Evolutionary conservation across 2,329 filamentous ascomycete genomes (phyloP).

Genomic region (Ceratocystis harringtonii): DNA sequence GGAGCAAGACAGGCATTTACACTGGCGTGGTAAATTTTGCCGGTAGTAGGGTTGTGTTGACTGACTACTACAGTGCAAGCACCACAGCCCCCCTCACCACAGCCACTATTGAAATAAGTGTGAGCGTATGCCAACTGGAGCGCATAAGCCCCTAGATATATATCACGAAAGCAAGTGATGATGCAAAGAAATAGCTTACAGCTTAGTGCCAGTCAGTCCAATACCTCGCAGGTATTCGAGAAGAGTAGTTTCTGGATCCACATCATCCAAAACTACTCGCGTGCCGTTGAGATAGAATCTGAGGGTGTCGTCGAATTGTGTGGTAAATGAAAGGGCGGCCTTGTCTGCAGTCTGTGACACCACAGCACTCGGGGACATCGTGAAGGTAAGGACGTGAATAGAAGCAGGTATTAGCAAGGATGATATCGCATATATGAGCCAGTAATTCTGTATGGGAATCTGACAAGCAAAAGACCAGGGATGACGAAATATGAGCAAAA

Average conservation of each 20-base stretch:
- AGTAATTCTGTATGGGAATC: background rate
- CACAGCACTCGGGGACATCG: conserved; percentile 4
- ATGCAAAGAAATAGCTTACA: conserved; percentile 32
- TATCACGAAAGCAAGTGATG: background rate
- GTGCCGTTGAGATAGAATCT: conserved; percentile 93
- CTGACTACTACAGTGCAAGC: conserved; percentile 93
- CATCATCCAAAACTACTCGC: conserved; percentile 66
- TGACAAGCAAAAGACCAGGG: background rate
- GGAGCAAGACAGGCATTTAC: conserved; percentile 94
- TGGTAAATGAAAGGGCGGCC: conserved; percentile 38
- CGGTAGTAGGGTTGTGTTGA: conserved; percentile 83
- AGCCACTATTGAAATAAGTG: conserved; percentile 40
- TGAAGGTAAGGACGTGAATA: background rate
- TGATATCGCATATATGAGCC: background rate
- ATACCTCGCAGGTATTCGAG: conserved; percentile 87
- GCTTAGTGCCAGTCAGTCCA: conserved; percentile 86
- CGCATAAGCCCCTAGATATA: conserved; percentile 8
- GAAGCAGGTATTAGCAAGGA: background rate
- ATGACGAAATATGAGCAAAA: background rate
- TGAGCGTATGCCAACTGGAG: background rate
- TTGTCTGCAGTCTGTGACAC: background rate
- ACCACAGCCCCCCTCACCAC: conserved; percentile 90
- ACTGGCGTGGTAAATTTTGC: conserved; percentile 86
- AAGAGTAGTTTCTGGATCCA: conserved; percentile 83
- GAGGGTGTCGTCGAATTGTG: conserved; percentile 70